Evolutionary conservation across 2,329 filamentous ascomycete species (phyloP).

Genomic region (Pseudocercospora cruenta): DNA sequence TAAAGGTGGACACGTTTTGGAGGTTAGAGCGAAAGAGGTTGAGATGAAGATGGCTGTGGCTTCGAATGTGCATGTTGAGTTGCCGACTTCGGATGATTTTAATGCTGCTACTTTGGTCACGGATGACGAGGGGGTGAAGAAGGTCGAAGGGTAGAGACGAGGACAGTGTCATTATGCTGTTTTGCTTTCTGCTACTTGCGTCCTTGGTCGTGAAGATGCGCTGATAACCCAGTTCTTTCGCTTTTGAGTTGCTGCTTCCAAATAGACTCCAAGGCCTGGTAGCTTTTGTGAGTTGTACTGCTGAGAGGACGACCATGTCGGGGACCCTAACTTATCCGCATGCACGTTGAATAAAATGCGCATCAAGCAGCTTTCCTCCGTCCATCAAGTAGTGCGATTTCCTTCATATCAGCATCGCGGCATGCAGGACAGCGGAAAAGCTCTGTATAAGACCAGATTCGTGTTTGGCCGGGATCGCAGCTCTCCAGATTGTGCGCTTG

Average conservation of each 20-base stretch:
- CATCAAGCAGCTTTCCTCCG: not conserved
- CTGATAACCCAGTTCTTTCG: not conserved
- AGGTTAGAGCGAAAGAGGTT: conserved; percentile 40
- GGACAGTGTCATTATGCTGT: too few species aligned
- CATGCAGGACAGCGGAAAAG: conserved; percentile 21
- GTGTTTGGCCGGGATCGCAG: conserved; percentile 11
- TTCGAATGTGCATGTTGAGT: conserved; percentile 44
- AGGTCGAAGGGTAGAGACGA: conserved; percentile 43
- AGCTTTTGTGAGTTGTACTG: not conserved
- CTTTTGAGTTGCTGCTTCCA: not conserved
- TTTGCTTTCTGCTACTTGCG: not conserved
- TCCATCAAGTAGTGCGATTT: conserved; percentile 35
- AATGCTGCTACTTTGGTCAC: conserved; percentile 41
- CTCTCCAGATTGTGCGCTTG: not conserved
- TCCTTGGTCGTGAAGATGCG: not conserved
- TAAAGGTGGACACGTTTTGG: conserved; percentile 48
- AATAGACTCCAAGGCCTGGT: too few species aligned
- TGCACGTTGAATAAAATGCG: not conserved
- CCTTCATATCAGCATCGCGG: conserved; percentile 1
- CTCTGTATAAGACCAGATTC: conserved; percentile 23
- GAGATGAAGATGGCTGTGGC: conserved; percentile 44
- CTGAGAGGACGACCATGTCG: not conserved
- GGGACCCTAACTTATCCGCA: not conserved
- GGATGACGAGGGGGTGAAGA: conserved; percentile 41
- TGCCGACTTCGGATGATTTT: conserved; percentile 46